A percentile compares a stretch with the other conserved stretches of the same genome.
These are phyloP conservation scores for Candida awuae DNA, from an alignment of 805 yeast species.

Conservation along the genomic window DNA sequence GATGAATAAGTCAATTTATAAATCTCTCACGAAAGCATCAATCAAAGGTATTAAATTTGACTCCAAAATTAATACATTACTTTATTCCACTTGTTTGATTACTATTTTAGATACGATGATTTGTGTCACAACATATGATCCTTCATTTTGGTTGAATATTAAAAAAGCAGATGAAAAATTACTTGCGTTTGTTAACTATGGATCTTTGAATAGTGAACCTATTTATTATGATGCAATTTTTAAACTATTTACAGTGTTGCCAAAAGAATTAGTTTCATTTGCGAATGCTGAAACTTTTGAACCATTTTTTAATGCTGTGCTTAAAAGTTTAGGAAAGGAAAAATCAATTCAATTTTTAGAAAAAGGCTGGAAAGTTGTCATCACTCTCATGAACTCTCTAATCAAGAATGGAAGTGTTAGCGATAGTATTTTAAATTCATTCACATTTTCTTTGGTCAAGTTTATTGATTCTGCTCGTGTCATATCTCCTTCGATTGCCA, in stretches of 20 bases:
- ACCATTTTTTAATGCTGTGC: slow-evolving; percentile 15
- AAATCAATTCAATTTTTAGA: slow-evolving; percentile 16
- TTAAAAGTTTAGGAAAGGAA: slow-evolving; percentile 20
- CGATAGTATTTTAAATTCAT: slow-evolving; percentile 8
- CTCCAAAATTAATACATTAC: slow-evolving; percentile 26
- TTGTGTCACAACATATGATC: slow-evolving; percentile 36
- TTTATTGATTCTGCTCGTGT: slow-evolving; percentile 16
- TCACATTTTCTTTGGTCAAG: slow-evolving; percentile 12
- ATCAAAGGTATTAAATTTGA: slow-evolving; percentile 36
- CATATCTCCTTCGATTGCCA: slow-evolving; percentile 9
- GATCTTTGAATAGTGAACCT: slow-evolving; percentile 47
- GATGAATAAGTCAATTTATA: slow-evolving; percentile 26
- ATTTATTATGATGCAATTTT: slow-evolving; percentile 34
- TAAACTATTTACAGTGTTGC: slow-evolving; percentile 16
- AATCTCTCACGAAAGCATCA: slow-evolving; percentile 36
- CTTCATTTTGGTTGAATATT: slow-evolving; percentile 44
- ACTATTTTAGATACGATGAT: slow-evolving; percentile 43
- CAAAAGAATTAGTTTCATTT: slow-evolving; percentile 16
- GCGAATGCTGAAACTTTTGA: slow-evolving; percentile 6
- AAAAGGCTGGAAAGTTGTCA: slow-evolving; percentile 24
- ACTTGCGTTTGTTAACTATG: slow-evolving; percentile 39
- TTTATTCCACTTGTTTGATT: slow-evolving; percentile 40
- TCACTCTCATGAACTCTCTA: slow-evolving; percentile 10
- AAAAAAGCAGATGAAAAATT: slow-evolving; percentile 41
- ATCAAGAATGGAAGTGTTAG: slow-evolving; percentile 2